These are phyloP conservation scores for Erythrophleum fordii DNA, from an alignment of 306 rosid genomes.

Conservation along the genomic window DNA sequence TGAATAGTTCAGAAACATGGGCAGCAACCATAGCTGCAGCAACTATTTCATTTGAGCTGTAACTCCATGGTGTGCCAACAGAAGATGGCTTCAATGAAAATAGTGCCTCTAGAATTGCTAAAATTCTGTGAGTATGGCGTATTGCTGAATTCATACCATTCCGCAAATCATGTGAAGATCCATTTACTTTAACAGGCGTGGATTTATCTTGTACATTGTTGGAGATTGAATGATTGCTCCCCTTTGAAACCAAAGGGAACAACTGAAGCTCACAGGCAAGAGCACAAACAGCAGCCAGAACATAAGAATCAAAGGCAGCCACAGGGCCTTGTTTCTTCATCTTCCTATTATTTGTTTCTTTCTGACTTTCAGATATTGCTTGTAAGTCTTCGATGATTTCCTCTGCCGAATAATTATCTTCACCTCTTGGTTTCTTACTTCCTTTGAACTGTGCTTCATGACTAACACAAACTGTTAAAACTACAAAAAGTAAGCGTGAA, in stretches of 20 bases:
- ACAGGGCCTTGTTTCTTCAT: slow-evolving; percentile 85
- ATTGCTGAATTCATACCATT: slow-evolving; percentile 80
- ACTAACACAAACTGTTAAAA: slow-evolving; percentile 93
- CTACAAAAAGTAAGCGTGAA: slow-evolving; percentile 92
- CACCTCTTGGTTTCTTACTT: slow-evolving; percentile 76
- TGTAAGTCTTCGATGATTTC: slow-evolving; percentile 60
- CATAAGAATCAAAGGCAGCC: slow-evolving; percentile 97
- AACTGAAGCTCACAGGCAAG: slow-evolving; percentile 95
- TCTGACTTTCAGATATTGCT: slow-evolving; percentile 57
- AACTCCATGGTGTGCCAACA: slow-evolving; percentile 97
- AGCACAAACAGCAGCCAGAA: slow-evolving; percentile 95
- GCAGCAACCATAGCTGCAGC: slow-evolving; percentile 99
- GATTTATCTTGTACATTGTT: slow-evolving; percentile 50
- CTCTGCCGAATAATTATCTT: slow-evolving; percentile 57
- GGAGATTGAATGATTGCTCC: slow-evolving; percentile 52
- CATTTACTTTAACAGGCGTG: slow-evolving; percentile 65
- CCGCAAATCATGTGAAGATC: slow-evolving; percentile 61
- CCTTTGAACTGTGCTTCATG: slow-evolving; percentile 87
- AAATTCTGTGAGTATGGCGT: slow-evolving; percentile 86
- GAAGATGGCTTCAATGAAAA: slow-evolving; percentile 93
- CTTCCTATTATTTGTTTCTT: slow-evolving; percentile 59
- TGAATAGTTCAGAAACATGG: slow-evolving; percentile 90
- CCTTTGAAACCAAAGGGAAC: slow-evolving; percentile 75
- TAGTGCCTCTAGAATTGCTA: slow-evolving; percentile 89
- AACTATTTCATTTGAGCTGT: slow-evolving; percentile 95